A percentile compares a stretch with the other conserved stretches of the same genome.
These are phyloP conservation scores for Eutrema heterophyllum DNA, from an alignment of 345 rosid genomes.

Conservation along the genomic window DNA sequence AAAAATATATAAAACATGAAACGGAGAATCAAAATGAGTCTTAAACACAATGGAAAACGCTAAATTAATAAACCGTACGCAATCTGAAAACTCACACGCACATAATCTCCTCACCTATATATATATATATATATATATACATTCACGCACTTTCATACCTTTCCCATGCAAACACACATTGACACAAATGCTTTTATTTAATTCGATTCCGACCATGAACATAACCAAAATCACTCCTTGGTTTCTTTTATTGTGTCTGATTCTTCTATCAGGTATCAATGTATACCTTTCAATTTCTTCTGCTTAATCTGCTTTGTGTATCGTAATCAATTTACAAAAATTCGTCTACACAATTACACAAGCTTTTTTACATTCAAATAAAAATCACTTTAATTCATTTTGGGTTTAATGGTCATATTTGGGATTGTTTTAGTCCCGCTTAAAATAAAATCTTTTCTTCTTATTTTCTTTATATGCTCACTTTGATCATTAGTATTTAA, in stretches of 20 bases:
- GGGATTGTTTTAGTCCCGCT: neutral
- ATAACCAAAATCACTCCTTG: slow-evolving; percentile 5
- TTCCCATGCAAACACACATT: neutral
- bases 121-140: neutral
- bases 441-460: no score
- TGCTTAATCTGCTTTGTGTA: neutral
- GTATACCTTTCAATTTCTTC: neutral
- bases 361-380: neutral
- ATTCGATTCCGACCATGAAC: neutral
- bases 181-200: neutral
- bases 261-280: slow-evolving; percentile 10
- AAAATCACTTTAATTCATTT: neutral
- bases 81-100: neutral
- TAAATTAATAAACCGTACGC: neutral
- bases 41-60: neutral
- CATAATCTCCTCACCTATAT: neutral
- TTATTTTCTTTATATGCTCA: no score
- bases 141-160: neutral
- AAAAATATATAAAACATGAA: neutral
- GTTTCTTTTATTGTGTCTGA: neutral
- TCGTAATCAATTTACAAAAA: neutral
- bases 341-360: neutral
- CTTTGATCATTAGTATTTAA: no score
- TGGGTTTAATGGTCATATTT: neutral
- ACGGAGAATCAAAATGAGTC: neutral